These are phyloP conservation scores for Inga leiocalycina DNA, from an alignment of 306 rosid genomes.

Conservation along the genomic window DNA sequence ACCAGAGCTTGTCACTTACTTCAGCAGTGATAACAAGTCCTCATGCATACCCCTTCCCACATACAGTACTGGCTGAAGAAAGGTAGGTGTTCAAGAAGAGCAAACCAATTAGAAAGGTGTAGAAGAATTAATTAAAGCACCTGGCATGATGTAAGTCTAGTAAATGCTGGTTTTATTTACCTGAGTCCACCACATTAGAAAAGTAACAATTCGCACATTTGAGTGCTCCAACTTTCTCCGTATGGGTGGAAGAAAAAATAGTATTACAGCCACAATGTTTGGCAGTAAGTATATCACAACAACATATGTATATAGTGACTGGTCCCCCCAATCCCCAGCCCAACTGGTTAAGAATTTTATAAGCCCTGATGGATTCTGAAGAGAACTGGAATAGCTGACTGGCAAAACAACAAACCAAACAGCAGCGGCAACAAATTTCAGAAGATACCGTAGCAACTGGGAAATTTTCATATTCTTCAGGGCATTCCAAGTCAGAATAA, in stretches of 20 bases:
- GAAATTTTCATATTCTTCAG: slow-evolving; percentile 88
- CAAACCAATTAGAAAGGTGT: neutral
- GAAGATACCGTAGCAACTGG: slow-evolving; percentile 80
- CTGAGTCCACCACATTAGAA: slow-evolving; percentile 99
- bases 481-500: slow-evolving; percentile 77
- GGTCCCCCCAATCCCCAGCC: slow-evolving; percentile 80
- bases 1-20: slow-evolving; percentile 55
- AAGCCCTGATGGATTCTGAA: slow-evolving; percentile 78
- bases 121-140: slow-evolving; percentile 13
- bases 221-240: slow-evolving; percentile 84
- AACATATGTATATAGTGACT: slow-evolving; percentile 69
- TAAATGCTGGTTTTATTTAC: slow-evolving; percentile 48
- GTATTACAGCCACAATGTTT: slow-evolving; percentile 67
- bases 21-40: slow-evolving; percentile 72
- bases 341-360: slow-evolving; percentile 77
- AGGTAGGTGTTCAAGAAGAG: slow-evolving; percentile 36
- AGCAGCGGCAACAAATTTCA: slow-evolving; percentile 84
- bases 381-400: slow-evolving; percentile 72
- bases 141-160: slow-evolving; percentile 4
- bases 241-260: slow-evolving; percentile 90
- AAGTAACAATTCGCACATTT: slow-evolving; percentile 62
- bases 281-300: slow-evolving; percentile 75
- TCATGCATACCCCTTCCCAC: slow-evolving; percentile 96
- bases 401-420: slow-evolving; percentile 90
- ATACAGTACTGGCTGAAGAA: slow-evolving; percentile 88